A percentile compares a stretch with the other conserved stretches of the same genome.
phyloP scores from a whole-genome alignment of 495 filamentous ascomycete genomes.

The Aspergillus incahuasiensis region DNA sequence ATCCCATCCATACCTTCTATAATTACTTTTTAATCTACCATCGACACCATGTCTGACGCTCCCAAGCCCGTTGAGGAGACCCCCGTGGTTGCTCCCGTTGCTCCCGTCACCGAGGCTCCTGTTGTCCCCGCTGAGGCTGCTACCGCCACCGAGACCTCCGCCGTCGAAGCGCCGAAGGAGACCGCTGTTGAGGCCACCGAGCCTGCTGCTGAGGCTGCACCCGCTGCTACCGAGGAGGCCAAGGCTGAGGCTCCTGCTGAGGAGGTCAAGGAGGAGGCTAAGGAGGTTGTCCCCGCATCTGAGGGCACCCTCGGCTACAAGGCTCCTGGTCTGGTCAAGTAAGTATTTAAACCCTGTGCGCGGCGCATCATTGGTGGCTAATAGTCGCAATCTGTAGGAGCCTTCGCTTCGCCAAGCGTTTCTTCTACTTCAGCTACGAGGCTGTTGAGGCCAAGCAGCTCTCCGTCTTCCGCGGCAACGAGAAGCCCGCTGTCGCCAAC shows the following conservation, averaged over 20 bases:
- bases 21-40: slow-evolving; percentile 30
- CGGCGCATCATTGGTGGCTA: background rate
- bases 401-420: slow-evolving; percentile 66
- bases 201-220: slow-evolving; percentile 31
- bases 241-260: slow-evolving; percentile 40
- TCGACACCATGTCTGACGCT: slow-evolving; percentile 48
- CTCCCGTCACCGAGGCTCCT: slow-evolving; percentile 29
- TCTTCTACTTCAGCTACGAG: slow-evolving; percentile 92
- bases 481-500: slow-evolving; percentile 75
- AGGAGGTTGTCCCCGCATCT: slow-evolving; percentile 49
- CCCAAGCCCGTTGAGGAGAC: slow-evolving; percentile 49
- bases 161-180: slow-evolving; percentile 10
- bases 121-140: slow-evolving; percentile 21
- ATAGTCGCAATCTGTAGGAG: slow-evolving; percentile 37
- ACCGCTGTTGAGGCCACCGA: slow-evolving; percentile 31
- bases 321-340: slow-evolving; percentile 88
- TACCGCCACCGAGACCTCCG: slow-evolving; percentile 26
- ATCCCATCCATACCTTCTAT: slow-evolving; percentile 24
- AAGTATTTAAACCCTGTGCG: slow-evolving; percentile 36
- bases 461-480: slow-evolving; percentile 69
- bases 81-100: slow-evolving; percentile 29
- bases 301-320: slow-evolving; percentile 84
- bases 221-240: slow-evolving; percentile 42
- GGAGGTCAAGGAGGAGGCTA: slow-evolving; percentile 41
- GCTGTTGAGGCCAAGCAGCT: slow-evolving; percentile 72